phyloP scores from a whole-genome alignment of 768 basidiomycete genomes.

The Daedaleopsis nitida region DNA sequence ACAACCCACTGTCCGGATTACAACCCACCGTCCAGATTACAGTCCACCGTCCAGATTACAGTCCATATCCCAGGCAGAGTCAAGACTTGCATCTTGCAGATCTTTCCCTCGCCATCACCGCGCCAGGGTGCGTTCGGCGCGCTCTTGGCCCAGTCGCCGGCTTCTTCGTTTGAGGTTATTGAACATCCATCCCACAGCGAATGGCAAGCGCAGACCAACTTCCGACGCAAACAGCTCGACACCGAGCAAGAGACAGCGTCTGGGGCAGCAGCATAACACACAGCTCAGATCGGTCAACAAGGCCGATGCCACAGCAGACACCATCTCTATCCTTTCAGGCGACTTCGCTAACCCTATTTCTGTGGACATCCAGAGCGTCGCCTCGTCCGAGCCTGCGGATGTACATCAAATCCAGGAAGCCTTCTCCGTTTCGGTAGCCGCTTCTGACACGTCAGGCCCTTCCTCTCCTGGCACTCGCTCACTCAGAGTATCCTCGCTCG shows the following conservation, averaged over 20 bases:
- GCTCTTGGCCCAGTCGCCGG: neutral
- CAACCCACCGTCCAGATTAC: too few relatives aligned
- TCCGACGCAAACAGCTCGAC: neutral
- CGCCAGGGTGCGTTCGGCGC: slow-evolving; percentile 8
- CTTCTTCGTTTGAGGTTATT: neutral
- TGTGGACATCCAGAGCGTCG: neutral
- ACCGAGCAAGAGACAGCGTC: slow-evolving; percentile 9
- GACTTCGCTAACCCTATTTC: neutral
- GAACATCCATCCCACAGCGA: slow-evolving; percentile 1
- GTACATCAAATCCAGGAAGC: slow-evolving; percentile 3
- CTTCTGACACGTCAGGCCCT: slow-evolving; percentile 4
- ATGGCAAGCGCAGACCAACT: slow-evolving; percentile 5
- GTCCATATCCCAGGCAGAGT: too few relatives aligned
- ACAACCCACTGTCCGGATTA: too few relatives aligned
- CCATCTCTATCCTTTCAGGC: too few relatives aligned
- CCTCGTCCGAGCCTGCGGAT: slow-evolving; percentile 8
- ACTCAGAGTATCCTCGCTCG: slow-evolving; percentile 3
- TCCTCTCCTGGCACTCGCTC: neutral
- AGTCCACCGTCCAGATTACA: too few relatives aligned
- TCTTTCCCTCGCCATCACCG: too few relatives aligned
- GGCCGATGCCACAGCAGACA: too few relatives aligned
- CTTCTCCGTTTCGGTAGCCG: neutral
- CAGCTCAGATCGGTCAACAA: neutral
- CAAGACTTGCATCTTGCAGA: too few relatives aligned
- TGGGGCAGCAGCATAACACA: neutral